Percentiles rank a stretch among this genome's conserved stretches.
phyloP scores from a whole-genome alignment of 768 basidiomycete species.

The Trichaptum fuscoviolaceum region DNA sequence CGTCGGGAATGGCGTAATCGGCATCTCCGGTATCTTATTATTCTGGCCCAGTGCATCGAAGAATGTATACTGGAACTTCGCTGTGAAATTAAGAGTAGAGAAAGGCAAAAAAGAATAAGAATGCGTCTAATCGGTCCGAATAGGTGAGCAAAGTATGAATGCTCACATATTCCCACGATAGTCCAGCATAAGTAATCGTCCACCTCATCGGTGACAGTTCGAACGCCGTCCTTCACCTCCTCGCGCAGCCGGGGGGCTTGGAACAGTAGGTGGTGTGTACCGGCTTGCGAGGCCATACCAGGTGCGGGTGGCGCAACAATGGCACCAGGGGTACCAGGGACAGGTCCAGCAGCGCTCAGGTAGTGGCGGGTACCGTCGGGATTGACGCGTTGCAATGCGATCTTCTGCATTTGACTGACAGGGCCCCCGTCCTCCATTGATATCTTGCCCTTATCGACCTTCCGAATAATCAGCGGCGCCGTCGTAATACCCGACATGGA shows the following conservation, averaged over 20 bases:
- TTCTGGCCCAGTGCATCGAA: constrained; percentile 86
- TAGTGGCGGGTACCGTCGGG: constrained; percentile 82
- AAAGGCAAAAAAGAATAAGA: constrained; percentile 17
- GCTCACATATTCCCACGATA: constrained; percentile 86
- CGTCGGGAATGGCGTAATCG: constrained; percentile 88
- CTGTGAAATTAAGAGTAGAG: constrained; percentile 32
- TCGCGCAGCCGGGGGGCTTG: constrained; percentile 76
- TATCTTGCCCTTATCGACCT: constrained; percentile 87
- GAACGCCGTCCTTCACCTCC: constrained; percentile 73
- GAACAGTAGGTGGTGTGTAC: constrained; percentile 77
- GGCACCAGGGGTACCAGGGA: constrained; percentile 63
- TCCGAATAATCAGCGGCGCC: constrained; percentile 81
- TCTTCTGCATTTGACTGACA: constrained; percentile 95
- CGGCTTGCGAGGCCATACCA: constrained; percentile 70
- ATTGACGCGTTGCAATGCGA: constrained; percentile 82
- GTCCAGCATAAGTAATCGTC: constrained; percentile 97
- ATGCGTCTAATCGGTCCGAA: not conserved
- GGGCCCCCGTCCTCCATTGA: constrained; percentile 87
- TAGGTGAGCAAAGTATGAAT: constrained; percentile 6
- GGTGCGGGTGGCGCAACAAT: constrained; percentile 64
- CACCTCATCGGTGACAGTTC: constrained; percentile 77
- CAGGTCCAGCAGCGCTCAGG: constrained; percentile 81
- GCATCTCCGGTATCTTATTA: constrained; percentile 66
- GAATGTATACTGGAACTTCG: constrained; percentile 93
- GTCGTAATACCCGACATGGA: constrained; percentile 81